Base-by-base conservation (phyloP, 352 stramenopile genomes). In the Globisporangium okanoganense region DNA sequence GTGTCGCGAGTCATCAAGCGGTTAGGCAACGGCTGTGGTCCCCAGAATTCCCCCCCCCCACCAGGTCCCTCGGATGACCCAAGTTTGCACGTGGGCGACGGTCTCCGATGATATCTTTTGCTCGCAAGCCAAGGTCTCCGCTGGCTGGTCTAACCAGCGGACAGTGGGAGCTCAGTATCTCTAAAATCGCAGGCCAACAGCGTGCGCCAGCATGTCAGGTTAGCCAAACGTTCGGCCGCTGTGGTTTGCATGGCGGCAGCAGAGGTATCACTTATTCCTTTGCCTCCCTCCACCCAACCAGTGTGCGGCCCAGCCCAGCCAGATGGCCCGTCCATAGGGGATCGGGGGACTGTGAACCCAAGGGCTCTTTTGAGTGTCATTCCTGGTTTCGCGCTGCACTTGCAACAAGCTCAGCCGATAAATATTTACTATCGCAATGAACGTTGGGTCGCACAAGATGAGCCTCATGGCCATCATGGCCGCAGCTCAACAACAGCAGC, bases 171-270 rank as follows among this genome's bases (percentile, higher is more conserved):
- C 47, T 13, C 5, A 25, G 7, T 53, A 0, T 14, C 48, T 54
- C 25, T 24, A 8, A 35, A 38, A 38, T 36, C 25, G 31, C 24
- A n/a, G 27, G 27, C 0, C 48, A 40, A 38, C 25, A 18, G 48
- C 25, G n/a, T 16, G 27, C 48, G 48, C 48, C 48, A 54, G 48
- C 48, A 54, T 38, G 25, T 52, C 45, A 52, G 24, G n/a, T 38
- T 8, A 54, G 9, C 7, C 48, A 16, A 20, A 12, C 48, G 5
- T 14, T 24, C 45, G 5, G 6, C 24, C 27, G n/a, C n/a, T n/a
- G n/a, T n/a, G n/a, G n/a, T n/a, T n/a, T n/a, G n/a, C n/a, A 54
- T 54, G 48, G 48, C 25, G 48, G 25, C 22, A 54, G 48, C 27
- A 54, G 48, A 54, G 25, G 48, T 54, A 38, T 40, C 48, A 25